Base-by-base conservation (phyloP, 2,329 filamentous ascomycete genomes). In the Sporothrix curviconia region DNA sequence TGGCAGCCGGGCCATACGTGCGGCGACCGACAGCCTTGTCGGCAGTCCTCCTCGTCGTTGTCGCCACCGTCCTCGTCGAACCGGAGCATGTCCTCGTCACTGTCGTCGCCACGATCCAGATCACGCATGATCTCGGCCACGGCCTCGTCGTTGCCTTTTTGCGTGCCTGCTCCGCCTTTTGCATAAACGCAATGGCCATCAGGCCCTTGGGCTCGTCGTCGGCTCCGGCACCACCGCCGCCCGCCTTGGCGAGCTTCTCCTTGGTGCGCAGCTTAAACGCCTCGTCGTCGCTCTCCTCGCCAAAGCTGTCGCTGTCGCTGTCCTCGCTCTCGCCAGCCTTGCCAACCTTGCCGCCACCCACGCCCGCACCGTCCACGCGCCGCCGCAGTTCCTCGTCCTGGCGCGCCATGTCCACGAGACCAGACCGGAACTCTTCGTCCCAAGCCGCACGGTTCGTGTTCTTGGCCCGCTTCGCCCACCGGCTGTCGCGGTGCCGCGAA, bases 181-280 rank as follows among this genome's bases (percentile, higher is more conserved):
- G 84, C 94, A 99, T 97, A 69, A 99, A 99, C 60, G 90, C 89
- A 86, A 99, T 90, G 53, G 82, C 81, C 71, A 89, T 84, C 7
- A 99, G 74, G 12, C 58, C 58, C 64, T 83, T 86, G 14, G 86
- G 85, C 64, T 81, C 78, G 0, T 81, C 81, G 17, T 73, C 74
- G n/a, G n/a, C n/a, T 22, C 81, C 78, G 14, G 78, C 72, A 11
- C 6, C 46, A 17, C 73, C 71, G 15, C 74, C 73, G 7, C 47
- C 61, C 7, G 76, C 64, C 60, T 69, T 74, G 60, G 74, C 75
- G 50, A 79, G 72, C 61, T 80, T 68, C 39, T 72, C 72, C 42
- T 85, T 69, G 12, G 83, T 68, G 36, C 76, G 73, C 59, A 71
- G 67, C 55, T 76, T 76, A 4, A 78, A 78, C 42, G 74, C 72